A percentile compares a stretch with the other conserved stretches of the same genome.
Evolutionary conservation across 2,329 filamentous ascomycete genomes (phyloP).

Genomic region (Cercospora beticola): DNA sequence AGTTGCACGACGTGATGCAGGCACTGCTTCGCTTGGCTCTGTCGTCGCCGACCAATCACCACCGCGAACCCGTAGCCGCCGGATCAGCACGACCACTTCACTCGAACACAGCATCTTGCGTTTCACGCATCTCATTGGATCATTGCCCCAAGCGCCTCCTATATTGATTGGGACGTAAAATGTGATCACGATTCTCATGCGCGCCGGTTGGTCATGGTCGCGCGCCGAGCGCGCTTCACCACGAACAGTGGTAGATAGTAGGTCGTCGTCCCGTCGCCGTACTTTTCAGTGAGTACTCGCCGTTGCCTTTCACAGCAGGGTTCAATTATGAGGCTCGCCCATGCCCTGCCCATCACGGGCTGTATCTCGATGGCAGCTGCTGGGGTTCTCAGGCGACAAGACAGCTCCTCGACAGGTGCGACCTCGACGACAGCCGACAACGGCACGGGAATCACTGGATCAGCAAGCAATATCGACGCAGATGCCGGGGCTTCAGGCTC

Average conservation of each 20-base stretch:
- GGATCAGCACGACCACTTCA: conserved; percentile 15
- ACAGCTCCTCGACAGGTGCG: background rate
- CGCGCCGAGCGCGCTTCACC: background rate
- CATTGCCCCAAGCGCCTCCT: background rate
- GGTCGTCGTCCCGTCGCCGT: background rate
- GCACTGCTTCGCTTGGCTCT: conserved; percentile 3
- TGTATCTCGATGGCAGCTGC: conserved; percentile 2
- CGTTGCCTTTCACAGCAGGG: background rate
- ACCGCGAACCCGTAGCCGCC: conserved; percentile 10
- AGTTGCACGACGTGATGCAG: background rate
- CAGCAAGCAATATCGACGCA: conserved; percentile 29
- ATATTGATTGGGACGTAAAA: conserved; percentile 3
- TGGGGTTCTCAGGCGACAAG: conserved; percentile 7
- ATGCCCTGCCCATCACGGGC: background rate
- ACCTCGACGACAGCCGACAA: background rate
- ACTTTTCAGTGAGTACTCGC: background rate
- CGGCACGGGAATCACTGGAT: conserved; percentile 6
- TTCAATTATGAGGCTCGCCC: conserved; percentile 5
- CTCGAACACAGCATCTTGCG: conserved; percentile 12
- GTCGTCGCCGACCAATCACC: conserved; percentile 12
- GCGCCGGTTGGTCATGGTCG: background rate
- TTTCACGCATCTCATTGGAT: conserved; percentile 12
- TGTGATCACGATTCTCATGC: conserved; percentile 1
- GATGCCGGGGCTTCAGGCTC: conserved; percentile 64
- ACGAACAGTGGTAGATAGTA: conserved; percentile 4